Conservation (phyloP, 2,329 filamentous ascomycete genomes). For the Didymella glomerata region DNA sequence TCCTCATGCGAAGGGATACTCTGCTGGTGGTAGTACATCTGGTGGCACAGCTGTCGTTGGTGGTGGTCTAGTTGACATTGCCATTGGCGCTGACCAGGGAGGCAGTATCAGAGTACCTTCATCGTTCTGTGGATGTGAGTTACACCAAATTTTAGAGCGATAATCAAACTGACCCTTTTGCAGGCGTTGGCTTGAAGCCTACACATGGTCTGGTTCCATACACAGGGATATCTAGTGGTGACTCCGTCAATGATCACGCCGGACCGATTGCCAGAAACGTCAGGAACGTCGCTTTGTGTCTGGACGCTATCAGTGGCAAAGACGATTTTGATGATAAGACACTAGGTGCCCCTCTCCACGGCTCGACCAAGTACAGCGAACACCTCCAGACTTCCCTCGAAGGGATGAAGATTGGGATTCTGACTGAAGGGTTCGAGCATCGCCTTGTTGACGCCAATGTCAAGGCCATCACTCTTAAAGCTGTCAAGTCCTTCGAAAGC, state of each 20-base stretch:
- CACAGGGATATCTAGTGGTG: conserved; percentile 54
- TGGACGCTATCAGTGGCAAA: conserved; percentile 43
- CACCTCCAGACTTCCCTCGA: conserved; percentile 26
- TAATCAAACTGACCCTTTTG: not conserved
- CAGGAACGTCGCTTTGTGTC: conserved; percentile 33
- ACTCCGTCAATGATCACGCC: conserved; percentile 56
- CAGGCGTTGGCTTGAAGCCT: conserved; percentile 50
- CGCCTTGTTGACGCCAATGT: conserved; percentile 52
- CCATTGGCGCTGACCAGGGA: conserved; percentile 53
- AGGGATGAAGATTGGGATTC: conserved; percentile 39
- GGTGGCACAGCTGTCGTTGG: conserved; percentile 57
- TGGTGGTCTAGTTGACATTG: conserved; percentile 49
- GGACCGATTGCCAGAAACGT: conserved; percentile 45
- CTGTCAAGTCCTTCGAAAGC: conserved; percentile 34
- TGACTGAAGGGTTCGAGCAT: conserved; percentile 39
- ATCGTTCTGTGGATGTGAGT: conserved; percentile 47
- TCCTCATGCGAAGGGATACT: conserved; percentile 57
- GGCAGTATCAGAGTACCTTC: conserved; percentile 52
- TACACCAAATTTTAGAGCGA: not conserved
- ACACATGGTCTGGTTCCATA: conserved; percentile 62
- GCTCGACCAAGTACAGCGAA: conserved; percentile 32
- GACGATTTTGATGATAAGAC: conserved; percentile 45
- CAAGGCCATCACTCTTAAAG: conserved; percentile 53
- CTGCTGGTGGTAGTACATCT: conserved; percentile 59
- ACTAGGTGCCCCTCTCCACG: conserved; percentile 37